Conservation (phyloP, 176 grass and related monocot genomes). For the Oryza glaberrima region DNA sequence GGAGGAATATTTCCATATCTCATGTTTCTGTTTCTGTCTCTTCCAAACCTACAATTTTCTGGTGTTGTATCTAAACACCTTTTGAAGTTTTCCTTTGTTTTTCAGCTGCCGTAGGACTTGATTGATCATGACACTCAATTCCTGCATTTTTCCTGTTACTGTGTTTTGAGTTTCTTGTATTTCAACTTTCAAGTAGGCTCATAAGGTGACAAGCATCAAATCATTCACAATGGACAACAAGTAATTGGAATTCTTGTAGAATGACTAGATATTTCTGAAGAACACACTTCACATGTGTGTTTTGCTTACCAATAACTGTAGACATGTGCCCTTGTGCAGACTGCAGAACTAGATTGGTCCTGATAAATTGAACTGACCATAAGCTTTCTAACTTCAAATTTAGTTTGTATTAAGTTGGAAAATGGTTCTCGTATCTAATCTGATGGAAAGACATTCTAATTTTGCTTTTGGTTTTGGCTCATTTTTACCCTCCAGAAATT, state of each 20-base stretch:
- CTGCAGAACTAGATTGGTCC: not conserved
- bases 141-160: not conserved
- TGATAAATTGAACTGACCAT: conserved; percentile 17
- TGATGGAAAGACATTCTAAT: conserved; percentile 31
- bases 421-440: conserved; percentile 29
- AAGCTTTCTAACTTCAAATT: not conserved
- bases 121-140: not conserved
- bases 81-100: not conserved
- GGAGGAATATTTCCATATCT: not conserved
- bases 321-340: not conserved
- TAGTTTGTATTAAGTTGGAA: conserved; percentile 21
- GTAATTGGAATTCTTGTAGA: not conserved
- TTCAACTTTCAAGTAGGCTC: not conserved
- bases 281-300: not conserved
- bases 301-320: not conserved
- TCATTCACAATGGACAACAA: not conserved
- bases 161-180: not conserved
- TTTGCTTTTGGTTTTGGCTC: conserved; percentile 41
- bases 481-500: conserved; percentile 50
- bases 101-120: not conserved
- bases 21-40: not conserved
- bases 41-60: not conserved
- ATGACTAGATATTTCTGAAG: conserved; percentile 27
- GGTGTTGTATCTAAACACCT: not conserved
- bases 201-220: conserved; percentile 27